Percentiles rank a stretch among this genome's conserved stretches.
Evolutionary conservation across 805 yeast species (phyloP).

Genomic region (Saturnispora sanitii): DNA sequence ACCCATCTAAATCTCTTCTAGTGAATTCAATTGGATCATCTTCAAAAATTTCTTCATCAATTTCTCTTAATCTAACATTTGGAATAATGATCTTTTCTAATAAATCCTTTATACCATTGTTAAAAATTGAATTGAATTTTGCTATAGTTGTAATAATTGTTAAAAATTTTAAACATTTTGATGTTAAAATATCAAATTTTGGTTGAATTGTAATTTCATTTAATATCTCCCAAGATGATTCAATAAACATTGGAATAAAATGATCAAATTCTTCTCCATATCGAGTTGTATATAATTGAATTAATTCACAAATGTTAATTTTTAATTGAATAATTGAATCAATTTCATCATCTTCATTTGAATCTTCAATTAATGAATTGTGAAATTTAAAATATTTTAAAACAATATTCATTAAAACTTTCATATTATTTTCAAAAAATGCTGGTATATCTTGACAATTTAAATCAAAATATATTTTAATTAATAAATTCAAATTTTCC

Average conservation of each 20-base stretch:
- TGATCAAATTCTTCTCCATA: conserved; percentile 89
- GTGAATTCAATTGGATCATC: conserved; percentile 95
- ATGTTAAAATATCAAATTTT: conserved; percentile 77
- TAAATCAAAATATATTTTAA: conserved; percentile 83
- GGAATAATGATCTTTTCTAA: conserved; percentile 82
- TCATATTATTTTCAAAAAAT: conserved; percentile 87
- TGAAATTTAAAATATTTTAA: conserved; percentile 68
- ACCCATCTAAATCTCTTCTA: conserved; percentile 89
- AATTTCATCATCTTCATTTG: conserved; percentile 56
- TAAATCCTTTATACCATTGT: conserved; percentile 56
- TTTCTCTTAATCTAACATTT: conserved; percentile 72
- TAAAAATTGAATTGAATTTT: conserved; percentile 56
- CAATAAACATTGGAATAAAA: conserved; percentile 66
- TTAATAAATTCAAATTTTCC: conserved; percentile 59
- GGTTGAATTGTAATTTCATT: conserved; percentile 56
- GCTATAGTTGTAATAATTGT: conserved; percentile 71
- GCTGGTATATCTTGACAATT: conserved; percentile 98
- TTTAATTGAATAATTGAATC: conserved; percentile 65
- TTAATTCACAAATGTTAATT: conserved; percentile 73
- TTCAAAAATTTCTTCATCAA: conserved; percentile 88
- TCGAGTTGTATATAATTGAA: conserved; percentile 78
- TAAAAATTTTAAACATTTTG: conserved; percentile 69
- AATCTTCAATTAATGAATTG: conserved; percentile 45
- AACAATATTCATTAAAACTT: conserved; percentile 65
- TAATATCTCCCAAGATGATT: conserved; percentile 71